Conservation (phyloP, 192 early-diverging fungal species). For the Dissophora globulifera region DNA sequence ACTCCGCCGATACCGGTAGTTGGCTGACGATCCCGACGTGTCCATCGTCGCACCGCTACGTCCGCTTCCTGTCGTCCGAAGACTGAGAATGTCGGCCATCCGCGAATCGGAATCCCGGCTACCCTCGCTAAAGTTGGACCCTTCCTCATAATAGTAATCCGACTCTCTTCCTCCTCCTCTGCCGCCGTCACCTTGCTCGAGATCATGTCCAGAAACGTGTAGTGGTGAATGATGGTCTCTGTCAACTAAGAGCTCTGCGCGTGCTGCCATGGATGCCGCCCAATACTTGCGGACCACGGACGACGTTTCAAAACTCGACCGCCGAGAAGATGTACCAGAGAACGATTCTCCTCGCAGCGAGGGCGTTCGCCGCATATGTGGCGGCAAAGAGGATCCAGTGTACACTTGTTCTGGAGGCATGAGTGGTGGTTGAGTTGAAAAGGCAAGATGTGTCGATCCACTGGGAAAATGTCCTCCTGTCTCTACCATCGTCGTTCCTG, state of each 20-base stretch:
- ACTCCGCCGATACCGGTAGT: slow-evolving; percentile 15
- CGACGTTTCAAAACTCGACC: slow-evolving; percentile 18
- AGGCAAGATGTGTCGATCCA: no score
- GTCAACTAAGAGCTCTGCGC: slow-evolving; percentile 10
- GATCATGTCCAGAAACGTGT: no score
- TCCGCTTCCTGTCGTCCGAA: slow-evolving; percentile 20
- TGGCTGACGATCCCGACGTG: neutral
- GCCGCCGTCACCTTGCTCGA: no score
- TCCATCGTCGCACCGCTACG: neutral
- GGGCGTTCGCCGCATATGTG: neutral
- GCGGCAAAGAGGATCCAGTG: no score
- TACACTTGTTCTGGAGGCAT: no score
- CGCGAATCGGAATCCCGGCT: slow-evolving; percentile 45
- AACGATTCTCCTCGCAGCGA: slow-evolving; percentile 1
- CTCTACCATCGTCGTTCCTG: no score
- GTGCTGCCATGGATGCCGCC: slow-evolving; percentile 41
- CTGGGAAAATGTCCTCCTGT: no score
- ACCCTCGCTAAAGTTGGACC: slow-evolving; percentile 22
- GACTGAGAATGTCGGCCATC: slow-evolving; percentile 42
- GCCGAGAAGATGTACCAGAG: slow-evolving; percentile 5
- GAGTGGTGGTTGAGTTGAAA: no score
- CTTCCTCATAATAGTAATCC: slow-evolving; percentile 25
- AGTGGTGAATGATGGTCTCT: neutral
- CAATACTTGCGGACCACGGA: slow-evolving; percentile 44
- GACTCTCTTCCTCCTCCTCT: no score